These are phyloP conservation scores for Ilyonectria mors-panacis DNA, from an alignment of 2,329 filamentous ascomycete genomes.

Conservation along the genomic window DNA sequence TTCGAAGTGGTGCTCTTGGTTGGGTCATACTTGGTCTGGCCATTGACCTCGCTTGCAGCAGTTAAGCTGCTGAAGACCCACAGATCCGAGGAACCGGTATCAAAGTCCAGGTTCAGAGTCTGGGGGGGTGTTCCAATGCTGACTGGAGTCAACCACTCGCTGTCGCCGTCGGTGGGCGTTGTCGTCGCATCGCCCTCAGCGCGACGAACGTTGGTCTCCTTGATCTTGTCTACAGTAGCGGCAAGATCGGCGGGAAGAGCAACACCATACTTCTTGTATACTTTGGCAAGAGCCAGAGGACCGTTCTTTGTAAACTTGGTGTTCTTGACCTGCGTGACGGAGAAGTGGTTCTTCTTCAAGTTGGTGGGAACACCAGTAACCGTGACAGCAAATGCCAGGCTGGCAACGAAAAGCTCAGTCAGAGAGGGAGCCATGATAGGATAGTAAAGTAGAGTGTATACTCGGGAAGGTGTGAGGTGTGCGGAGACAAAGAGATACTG, in stretches of 20 bases:
- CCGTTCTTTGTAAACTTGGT: slow-evolving; percentile 52
- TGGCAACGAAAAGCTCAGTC: slow-evolving; percentile 11
- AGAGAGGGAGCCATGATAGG: slow-evolving; percentile 14
- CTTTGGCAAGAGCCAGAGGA: slow-evolving; percentile 50
- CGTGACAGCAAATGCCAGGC: slow-evolving; percentile 16
- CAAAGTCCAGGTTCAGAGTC: slow-evolving; percentile 60
- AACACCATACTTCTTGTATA: slow-evolving; percentile 57
- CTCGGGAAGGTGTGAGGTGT: not conserved
- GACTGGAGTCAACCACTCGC: slow-evolving; percentile 58
- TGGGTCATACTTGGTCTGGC: slow-evolving; percentile 58
- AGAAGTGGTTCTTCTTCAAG: slow-evolving; percentile 33
- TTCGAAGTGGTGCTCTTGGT: slow-evolving; percentile 56
- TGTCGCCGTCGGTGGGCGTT: slow-evolving; percentile 50
- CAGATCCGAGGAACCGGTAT: slow-evolving; percentile 64
- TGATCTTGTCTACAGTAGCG: slow-evolving; percentile 16
- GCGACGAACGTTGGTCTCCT: slow-evolving; percentile 22
- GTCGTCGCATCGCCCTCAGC: slow-evolving; percentile 49
- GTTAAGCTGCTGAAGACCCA: slow-evolving; percentile 65
- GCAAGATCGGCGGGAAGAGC: slow-evolving; percentile 51
- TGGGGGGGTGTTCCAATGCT: slow-evolving; percentile 60
- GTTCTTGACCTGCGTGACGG: slow-evolving; percentile 57
- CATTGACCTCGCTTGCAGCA: slow-evolving; percentile 51
- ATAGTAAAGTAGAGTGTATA: not conserved
- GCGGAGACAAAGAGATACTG: not conserved
- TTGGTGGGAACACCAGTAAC: slow-evolving; percentile 16